A percentile compares a stretch with the other conserved stretches of the same genome.
Conservation (phyloP, 1,139 yeast species). For the Pichia sp. region DNA sequence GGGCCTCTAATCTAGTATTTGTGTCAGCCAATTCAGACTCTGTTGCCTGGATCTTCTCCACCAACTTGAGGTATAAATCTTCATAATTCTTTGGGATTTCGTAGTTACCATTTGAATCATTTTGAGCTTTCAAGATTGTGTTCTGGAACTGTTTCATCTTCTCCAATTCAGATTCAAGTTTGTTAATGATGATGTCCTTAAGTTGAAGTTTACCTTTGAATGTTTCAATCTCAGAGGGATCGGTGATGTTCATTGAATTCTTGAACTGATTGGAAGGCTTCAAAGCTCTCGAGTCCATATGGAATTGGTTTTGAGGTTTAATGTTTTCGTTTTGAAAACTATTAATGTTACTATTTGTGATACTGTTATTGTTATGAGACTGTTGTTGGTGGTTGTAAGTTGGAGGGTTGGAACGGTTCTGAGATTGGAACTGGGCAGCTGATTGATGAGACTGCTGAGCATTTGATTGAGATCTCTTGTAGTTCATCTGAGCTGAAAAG, state of each 20-base stretch:
- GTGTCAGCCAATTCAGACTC: constrained; percentile 53
- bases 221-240: constrained; percentile 15
- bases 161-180: constrained; percentile 24
- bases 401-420: not conserved
- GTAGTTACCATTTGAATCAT: constrained; percentile 15
- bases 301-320: not conserved
- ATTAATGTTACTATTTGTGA: too few species aligned
- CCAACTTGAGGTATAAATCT: constrained; percentile 42
- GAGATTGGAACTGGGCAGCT: constrained; percentile 3
- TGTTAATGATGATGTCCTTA: constrained; percentile 23
- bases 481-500: too few species aligned
- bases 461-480: too few species aligned
- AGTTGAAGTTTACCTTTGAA: constrained; percentile 21
- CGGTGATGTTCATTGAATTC: constrained; percentile 9
- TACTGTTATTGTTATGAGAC: not conserved
- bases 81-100: constrained; percentile 39
- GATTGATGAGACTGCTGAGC: not conserved
- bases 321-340: not conserved
- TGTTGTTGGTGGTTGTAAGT: constrained; percentile 3
- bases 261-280: constrained; percentile 5
- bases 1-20: constrained; percentile 53
- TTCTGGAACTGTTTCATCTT: constrained; percentile 17
- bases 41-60: constrained; percentile 43
- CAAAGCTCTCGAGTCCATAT: constrained; percentile 7
- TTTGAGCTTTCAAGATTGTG: constrained; percentile 12